Evolutionary conservation across 2,329 filamentous ascomycete species (phyloP), one percentile per base, ranked within the genome.

Genomic region (Ophiostoma populinum): DNA sequence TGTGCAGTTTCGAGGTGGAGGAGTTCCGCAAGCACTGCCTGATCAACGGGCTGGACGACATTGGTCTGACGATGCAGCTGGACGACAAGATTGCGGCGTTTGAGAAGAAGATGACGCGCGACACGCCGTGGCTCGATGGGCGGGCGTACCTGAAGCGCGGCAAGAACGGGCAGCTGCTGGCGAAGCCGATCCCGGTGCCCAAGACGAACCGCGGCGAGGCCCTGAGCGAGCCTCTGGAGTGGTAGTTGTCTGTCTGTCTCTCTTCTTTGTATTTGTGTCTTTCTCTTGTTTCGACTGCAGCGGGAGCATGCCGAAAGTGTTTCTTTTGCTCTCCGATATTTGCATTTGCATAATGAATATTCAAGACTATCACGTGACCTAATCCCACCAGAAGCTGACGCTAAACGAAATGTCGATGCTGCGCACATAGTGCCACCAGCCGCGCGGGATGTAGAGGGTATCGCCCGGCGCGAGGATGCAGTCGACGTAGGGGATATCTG

Each of bases 371-470:
- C n/a, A n/a, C n/a, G n/a, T n/a, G n/a, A 17, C 10, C 16, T 32
- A 38, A 44, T 80, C 79, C 80, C 82, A 98, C 90, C 90, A 98
- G 50, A 94, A 95, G 50, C 85, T 94, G 10, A 95, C 85, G 45
- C 86, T 94, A 49, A 92, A n/a, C n/a, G n/a, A n/a, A n/a, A n/a
- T n/a, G n/a, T n/a, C n/a, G n/a, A n/a, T n/a, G n/a, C 83, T 83
- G 40, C 80, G 66, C 4, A 95, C 81, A 54, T 94, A 95, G 60
- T 98, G 90, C 90, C 90, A 98, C 87, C 90, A 98, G 1, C 87
- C 90, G 5, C 82, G 66, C 0, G 90, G 90, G 35, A 98, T 81
- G 51, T 93, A 90, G 35, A 98, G 52, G 43, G 75, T 79, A 35
- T 98, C 85, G 0, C 87, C 90, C 1, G 80, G 77, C 20, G 67